These are phyloP conservation scores for Diaporthe velutina DNA, from an alignment of 2,329 filamentous ascomycete species.

Conservation along the genomic window DNA sequence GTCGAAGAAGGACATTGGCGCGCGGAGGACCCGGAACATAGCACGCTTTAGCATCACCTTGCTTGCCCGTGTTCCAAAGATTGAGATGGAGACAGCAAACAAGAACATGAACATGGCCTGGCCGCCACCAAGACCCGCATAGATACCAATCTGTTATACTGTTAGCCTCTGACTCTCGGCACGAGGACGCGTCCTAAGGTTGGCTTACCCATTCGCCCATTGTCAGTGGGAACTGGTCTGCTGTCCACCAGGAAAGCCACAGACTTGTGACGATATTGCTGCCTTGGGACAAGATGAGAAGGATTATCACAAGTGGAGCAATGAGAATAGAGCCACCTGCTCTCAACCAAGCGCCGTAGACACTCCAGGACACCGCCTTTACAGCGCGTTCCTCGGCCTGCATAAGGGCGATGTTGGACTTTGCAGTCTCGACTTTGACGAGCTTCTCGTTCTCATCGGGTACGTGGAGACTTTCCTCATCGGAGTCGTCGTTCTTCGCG, in stretches of 20 bases:
- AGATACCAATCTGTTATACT: conserved; percentile 71
- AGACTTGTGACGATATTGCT: conserved; percentile 89
- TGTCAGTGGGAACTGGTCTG: conserved; percentile 77
- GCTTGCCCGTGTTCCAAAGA: conserved; percentile 84
- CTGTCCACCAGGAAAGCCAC: conserved; percentile 96
- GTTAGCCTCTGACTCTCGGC: neutral
- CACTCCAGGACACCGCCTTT: conserved; percentile 81
- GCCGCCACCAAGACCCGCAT: conserved; percentile 76
- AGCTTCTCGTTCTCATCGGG: conserved; percentile 74
- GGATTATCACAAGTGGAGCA: conserved; percentile 71
- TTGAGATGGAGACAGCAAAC: conserved; percentile 83
- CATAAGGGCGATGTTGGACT: conserved; percentile 72
- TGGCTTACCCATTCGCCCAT: conserved; percentile 65
- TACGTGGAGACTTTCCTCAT: conserved; percentile 53
- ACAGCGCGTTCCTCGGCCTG: conserved; percentile 78
- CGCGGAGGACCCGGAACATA: conserved; percentile 78
- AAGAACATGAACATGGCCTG: conserved; percentile 83
- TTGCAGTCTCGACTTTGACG: conserved; percentile 67
- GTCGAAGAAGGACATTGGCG: conserved; percentile 93
- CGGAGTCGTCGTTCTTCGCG: neutral
- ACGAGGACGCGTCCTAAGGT: no score
- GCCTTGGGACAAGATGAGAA: conserved; percentile 81
- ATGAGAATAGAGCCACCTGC: conserved; percentile 80
- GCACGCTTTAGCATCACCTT: conserved; percentile 85
- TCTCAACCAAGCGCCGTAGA: conserved; percentile 82